phyloP scores from a whole-genome alignment of 148 eudicot species.

The Spergularia marina region DNA sequence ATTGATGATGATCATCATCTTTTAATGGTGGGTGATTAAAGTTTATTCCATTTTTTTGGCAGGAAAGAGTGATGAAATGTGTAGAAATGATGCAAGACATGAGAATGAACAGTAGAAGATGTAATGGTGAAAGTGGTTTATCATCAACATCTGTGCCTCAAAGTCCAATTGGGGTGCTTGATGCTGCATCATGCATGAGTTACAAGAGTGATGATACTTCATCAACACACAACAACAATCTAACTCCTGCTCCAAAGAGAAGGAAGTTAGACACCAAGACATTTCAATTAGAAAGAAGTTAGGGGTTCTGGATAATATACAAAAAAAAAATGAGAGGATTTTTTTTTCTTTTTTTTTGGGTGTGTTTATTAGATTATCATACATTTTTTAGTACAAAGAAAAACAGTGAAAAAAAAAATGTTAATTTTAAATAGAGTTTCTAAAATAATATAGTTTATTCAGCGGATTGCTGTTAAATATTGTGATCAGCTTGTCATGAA shows the following conservation, averaged over 20 bases:
- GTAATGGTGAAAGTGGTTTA: slow-evolving; percentile 24
- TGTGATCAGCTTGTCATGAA: slow-evolving; percentile 19
- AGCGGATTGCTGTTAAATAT: slow-evolving; percentile 33
- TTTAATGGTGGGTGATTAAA: slow-evolving; percentile 1
- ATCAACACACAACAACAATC: slow-evolving; percentile 22
- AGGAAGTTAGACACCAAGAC: slow-evolving; percentile 47
- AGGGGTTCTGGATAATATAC: neutral
- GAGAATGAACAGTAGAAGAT: slow-evolving; percentile 28
- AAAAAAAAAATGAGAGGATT: neutral
- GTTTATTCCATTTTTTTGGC: slow-evolving; percentile 25
- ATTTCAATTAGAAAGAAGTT: slow-evolving; percentile 23
- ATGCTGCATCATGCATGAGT: slow-evolving; percentile 71
- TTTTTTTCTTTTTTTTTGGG: slow-evolving; percentile 16
- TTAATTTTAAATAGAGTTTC: neutral
- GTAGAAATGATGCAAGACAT: slow-evolving; percentile 46
- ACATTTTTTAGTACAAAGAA: slow-evolving; percentile 21
- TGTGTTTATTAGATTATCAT: slow-evolving; percentile 19
- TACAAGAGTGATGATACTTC: slow-evolving; percentile 56
- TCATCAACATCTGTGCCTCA: slow-evolving; percentile 41
- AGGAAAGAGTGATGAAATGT: slow-evolving; percentile 72
- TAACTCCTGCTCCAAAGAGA: slow-evolving; percentile 49
- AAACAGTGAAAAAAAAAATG: slow-evolving; percentile 12
- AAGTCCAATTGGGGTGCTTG: slow-evolving; percentile 87
- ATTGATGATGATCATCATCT: slow-evolving; percentile 5
- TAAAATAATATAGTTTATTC: neutral